Conservation (phyloP, 495 filamentous ascomycete species). For the Neurospora sp. region DNA sequence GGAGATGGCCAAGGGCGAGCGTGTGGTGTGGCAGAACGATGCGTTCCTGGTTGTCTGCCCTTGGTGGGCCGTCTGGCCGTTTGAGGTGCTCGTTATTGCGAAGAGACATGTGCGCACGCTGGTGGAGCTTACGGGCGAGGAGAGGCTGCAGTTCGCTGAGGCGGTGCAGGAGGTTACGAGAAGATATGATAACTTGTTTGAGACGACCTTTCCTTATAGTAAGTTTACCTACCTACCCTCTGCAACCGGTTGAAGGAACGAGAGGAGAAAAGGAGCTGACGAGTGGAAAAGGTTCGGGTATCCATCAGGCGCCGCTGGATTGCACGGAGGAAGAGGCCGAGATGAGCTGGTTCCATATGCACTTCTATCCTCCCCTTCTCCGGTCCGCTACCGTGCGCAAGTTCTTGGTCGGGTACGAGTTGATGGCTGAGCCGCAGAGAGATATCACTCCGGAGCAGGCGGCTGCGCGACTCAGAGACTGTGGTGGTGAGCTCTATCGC, state of each 20-base stretch:
- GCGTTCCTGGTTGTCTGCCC: conserved; percentile 79
- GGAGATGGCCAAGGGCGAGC: conserved; percentile 70
- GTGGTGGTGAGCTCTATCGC: conserved; percentile 76
- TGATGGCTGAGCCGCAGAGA: conserved; percentile 92
- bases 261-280: background rate
- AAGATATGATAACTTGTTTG: conserved; percentile 93
- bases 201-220: conserved; percentile 94
- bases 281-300: conserved; percentile 45
- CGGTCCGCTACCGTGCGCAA: conserved; percentile 90
- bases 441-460: conserved; percentile 98
- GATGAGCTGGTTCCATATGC: conserved; percentile 83
- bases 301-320: conserved; percentile 89
- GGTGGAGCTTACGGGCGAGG: conserved; percentile 62
- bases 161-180: conserved; percentile 76
- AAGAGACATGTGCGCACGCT: conserved; percentile 71
- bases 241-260: background rate
- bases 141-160: conserved; percentile 65
- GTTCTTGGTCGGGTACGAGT: conserved; percentile 90
- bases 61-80: conserved; percentile 97
- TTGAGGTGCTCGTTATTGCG: conserved; percentile 84
- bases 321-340: conserved; percentile 78
- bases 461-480: conserved; percentile 59
- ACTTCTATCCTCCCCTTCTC: conserved; percentile 92
- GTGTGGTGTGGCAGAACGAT: conserved; percentile 77
- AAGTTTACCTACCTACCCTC: conserved; percentile 7